These are phyloP conservation scores for Pholiota adiposa DNA, from an alignment of 1,284 basidiomycete species.

Conservation along the genomic window DNA sequence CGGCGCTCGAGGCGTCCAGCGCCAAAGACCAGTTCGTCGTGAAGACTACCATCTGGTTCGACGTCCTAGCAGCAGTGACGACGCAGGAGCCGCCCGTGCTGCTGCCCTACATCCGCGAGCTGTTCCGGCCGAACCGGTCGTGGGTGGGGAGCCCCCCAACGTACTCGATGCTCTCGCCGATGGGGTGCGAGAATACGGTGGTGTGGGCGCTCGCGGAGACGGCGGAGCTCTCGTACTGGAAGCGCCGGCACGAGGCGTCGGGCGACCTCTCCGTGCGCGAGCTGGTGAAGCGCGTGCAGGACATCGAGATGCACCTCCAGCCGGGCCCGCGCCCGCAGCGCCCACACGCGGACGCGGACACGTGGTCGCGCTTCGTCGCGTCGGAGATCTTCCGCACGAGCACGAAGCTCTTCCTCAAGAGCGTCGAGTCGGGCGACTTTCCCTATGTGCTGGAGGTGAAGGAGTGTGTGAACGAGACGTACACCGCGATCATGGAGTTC, in stretches of 20 bases:
- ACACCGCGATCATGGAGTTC: conserved; percentile 47
- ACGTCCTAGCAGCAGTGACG: conserved; percentile 78
- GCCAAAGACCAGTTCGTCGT: conserved; percentile 68
- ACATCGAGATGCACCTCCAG: conserved; percentile 52
- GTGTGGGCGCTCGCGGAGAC: conserved; percentile 80
- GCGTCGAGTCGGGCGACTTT: conserved; percentile 70
- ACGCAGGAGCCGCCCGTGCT: conserved; percentile 62
- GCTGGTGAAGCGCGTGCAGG: conserved; percentile 55
- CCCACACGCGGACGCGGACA: conserved; percentile 22
- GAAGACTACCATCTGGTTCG: conserved; percentile 85
- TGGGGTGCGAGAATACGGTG: conserved; percentile 84
- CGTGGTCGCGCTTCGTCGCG: conserved; percentile 53
- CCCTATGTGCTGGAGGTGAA: conserved; percentile 66
- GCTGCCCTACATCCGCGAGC: conserved; percentile 53
- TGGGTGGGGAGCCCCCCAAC: conserved; percentile 36
- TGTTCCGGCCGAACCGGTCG: conserved; percentile 53
- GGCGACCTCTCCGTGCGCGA: conserved; percentile 59
- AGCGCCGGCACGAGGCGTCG: conserved; percentile 41
- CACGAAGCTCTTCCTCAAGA: conserved; percentile 71
- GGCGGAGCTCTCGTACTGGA: conserved; percentile 70
- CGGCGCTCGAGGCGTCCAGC: conserved; percentile 45
- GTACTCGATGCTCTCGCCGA: conserved; percentile 73
- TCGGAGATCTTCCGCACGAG: conserved; percentile 78
- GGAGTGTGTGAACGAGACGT: conserved; percentile 56
- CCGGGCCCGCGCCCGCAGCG: conserved; percentile 30